A percentile compares a stretch with the other conserved stretches of the same genome.
phyloP scores from a whole-genome alignment of 306 rosid genomes.

The Arachis hypogaea region DNA sequence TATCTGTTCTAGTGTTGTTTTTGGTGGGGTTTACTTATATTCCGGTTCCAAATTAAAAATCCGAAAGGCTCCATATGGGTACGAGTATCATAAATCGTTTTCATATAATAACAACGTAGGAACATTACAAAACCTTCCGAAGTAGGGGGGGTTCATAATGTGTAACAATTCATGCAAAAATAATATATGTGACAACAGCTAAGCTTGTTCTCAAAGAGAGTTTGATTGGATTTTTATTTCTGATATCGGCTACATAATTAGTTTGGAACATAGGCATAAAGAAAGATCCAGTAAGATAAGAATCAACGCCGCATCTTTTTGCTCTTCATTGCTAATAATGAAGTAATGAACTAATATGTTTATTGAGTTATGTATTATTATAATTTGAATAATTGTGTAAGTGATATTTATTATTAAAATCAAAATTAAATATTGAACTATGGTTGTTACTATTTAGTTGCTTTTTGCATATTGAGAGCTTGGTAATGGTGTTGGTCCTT shows the following conservation, averaged over 20 bases:
- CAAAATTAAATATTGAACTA: not conserved
- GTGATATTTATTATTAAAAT: not conserved
- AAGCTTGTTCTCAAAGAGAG: constrained; percentile 10
- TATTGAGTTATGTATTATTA: not conserved
- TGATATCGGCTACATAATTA: not conserved
- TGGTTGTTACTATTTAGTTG: not conserved
- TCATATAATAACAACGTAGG: constrained; percentile 23
- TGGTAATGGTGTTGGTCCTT: constrained; percentile 25
- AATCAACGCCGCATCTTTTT: not conserved
- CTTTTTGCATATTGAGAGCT: no score
- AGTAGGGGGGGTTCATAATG: constrained; percentile 20
- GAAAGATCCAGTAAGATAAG: not conserved
- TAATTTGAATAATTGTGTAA: not conserved
- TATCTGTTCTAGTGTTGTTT: not conserved
- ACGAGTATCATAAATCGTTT: constrained; percentile 13
- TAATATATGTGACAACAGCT: not conserved
- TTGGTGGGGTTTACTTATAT: constrained; percentile 22
- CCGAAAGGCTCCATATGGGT: constrained; percentile 25
- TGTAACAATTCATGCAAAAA: constrained; percentile 9
- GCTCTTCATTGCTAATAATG: not conserved
- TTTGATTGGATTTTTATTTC: constrained; percentile 3
- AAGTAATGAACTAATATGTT: not conserved
- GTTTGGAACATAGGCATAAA: not conserved
- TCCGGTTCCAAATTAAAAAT: not conserved
- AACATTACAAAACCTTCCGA: constrained; percentile 17